phyloP scores from a whole-genome alignment of 768 basidiomycete species.

The Bullera alba region DNA sequence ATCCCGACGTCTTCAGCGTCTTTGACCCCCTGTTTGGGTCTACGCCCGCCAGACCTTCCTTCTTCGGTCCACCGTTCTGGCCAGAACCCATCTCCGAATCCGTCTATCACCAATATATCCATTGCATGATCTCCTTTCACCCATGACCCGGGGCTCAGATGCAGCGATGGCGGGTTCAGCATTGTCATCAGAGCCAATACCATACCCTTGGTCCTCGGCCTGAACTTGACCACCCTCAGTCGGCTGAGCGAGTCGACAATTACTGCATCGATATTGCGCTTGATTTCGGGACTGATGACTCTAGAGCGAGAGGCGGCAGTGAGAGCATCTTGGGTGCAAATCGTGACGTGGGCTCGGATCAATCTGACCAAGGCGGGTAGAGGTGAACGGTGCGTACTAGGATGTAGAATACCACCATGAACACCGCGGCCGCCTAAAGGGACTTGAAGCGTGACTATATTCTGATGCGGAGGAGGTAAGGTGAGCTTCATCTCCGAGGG shows the following conservation, averaged over 20 bases:
- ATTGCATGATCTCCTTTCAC: slow-evolving; percentile 1
- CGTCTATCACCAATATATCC: slow-evolving; percentile 25
- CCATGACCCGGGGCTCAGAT: not conserved
- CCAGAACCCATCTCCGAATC: slow-evolving; percentile 28
- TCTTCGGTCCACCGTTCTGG: slow-evolving; percentile 32
- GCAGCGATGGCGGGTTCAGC: not conserved
- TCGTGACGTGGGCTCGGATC: slow-evolving; percentile 17
- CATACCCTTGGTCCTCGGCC: slow-evolving; percentile 20
- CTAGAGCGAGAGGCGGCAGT: not conserved
- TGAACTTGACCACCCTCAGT: slow-evolving; percentile 19
- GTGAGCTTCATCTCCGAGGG: slow-evolving; percentile 15
- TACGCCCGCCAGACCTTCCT: slow-evolving; percentile 1
- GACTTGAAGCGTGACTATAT: slow-evolving; percentile 5
- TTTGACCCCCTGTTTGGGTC: not conserved
- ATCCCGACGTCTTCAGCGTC: slow-evolving; percentile 26
- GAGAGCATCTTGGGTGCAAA: slow-evolving; percentile 2
- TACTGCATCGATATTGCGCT: not conserved
- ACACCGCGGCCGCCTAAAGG: slow-evolving; percentile 20
- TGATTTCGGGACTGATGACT: not conserved
- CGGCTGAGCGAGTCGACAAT: slow-evolving; percentile 1
- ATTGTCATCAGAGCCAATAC: slow-evolving; percentile 12
- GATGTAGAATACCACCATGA: slow-evolving; percentile 14
- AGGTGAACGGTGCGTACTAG: slow-evolving; percentile 14
- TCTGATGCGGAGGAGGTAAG: not conserved
- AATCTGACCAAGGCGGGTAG: slow-evolving; percentile 1